Percentiles rank a stretch among this genome's conserved stretches.
These are phyloP conservation scores for Aspergillus luchuensis DNA, from an alignment of 2,329 filamentous ascomycete species.

Conservation along the genomic window DNA sequence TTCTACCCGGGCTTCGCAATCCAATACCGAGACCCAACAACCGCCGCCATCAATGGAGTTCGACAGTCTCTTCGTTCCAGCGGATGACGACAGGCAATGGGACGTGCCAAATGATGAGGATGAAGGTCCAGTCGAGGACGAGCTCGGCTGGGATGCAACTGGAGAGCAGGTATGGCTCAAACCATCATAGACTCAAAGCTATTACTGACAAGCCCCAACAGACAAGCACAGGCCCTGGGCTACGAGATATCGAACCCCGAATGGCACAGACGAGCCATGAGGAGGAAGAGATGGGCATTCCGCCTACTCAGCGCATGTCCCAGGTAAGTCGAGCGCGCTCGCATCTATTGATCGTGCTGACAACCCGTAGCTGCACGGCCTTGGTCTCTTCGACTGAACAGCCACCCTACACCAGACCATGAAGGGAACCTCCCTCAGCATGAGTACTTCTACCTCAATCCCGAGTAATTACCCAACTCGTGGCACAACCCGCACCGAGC, in stretches of 20 bases:
- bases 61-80: conserved; percentile 63
- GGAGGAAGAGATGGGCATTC: conserved; percentile 44
- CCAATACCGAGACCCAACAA: conserved; percentile 28
- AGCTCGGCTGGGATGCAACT: conserved; percentile 63
- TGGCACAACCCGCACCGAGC: conserved; percentile 86
- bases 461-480: conserved; percentile 69
- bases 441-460: neutral
- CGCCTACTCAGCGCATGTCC: conserved; percentile 53
- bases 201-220: conserved; percentile 26
- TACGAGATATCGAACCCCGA: conserved; percentile 39
- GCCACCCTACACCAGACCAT: neutral
- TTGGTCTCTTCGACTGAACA: conserved; percentile 48
- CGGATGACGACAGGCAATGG: conserved; percentile 63
- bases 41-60: conserved; percentile 47
- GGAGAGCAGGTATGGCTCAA: conserved; percentile 48
- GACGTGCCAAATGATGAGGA: conserved; percentile 58
- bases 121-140: conserved; percentile 60
- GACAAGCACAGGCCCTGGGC: conserved; percentile 27
- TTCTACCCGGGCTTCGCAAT: conserved; percentile 26
- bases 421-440: neutral
- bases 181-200: too few relatives aligned
- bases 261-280: conserved; percentile 21
- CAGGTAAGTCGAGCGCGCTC: conserved; percentile 39
- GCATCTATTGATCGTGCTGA: conserved; percentile 23
- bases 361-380: conserved; percentile 34